phyloP scores from a whole-genome alignment of 139 green algal genomes.

The Pleodorina starrii region DNA sequence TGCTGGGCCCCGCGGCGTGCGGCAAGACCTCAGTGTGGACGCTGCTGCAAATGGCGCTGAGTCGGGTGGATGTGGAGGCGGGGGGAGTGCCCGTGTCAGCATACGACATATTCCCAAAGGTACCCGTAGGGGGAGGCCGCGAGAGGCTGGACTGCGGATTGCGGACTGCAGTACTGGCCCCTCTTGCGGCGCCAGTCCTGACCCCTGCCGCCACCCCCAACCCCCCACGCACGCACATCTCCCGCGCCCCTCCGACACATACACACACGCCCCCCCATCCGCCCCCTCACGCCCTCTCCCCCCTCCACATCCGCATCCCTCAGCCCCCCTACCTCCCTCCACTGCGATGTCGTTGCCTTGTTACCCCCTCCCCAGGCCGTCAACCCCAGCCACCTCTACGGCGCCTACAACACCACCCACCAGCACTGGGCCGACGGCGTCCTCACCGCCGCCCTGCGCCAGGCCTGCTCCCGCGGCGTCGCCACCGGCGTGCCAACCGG shows the following conservation, averaged over 20 bases:
- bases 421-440: conserved; percentile 84
- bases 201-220: too few relatives aligned
- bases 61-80: conserved; percentile 52
- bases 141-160: too few relatives aligned
- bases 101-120: conserved; percentile 55
- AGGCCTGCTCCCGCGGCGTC: conserved; percentile 40
- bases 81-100: conserved; percentile 20
- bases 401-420: conserved; percentile 70
- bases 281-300: too few relatives aligned
- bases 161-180: too few relatives aligned
- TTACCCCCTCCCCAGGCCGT: conserved; percentile 53
- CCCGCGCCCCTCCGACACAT: too few relatives aligned
- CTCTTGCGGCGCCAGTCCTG: too few relatives aligned
- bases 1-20: conserved; percentile 70
- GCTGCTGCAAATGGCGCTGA: conserved; percentile 65
- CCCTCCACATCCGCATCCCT: too few relatives aligned
- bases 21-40: conserved; percentile 66
- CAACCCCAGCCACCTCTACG: conserved; percentile 78
- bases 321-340: too few relatives aligned
- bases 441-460: conserved; percentile 69
- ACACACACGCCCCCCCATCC: too few relatives aligned
- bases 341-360: neutral
- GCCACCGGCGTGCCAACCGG: too few relatives aligned
- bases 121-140: too few relatives aligned
- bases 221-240: too few relatives aligned